A percentile compares a stretch with the other conserved stretches of the same genome.
Conservation (phyloP, 257 asterid species). For the Cruciata laevipes region DNA sequence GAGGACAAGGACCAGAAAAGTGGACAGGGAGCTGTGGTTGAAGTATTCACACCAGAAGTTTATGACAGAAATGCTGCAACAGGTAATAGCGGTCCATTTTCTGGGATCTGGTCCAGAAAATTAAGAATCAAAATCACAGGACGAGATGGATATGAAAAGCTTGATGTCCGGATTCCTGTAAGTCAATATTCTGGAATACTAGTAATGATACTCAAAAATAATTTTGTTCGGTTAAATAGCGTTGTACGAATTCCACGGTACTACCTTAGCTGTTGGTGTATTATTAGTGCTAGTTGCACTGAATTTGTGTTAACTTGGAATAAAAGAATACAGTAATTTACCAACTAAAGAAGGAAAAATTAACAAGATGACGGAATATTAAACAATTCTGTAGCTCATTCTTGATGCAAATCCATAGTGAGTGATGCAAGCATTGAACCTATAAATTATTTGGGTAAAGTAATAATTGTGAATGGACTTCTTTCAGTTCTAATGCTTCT, state of each 20-base stretch:
- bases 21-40: slow-evolving; percentile 45
- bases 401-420: background rate
- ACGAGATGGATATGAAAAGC: slow-evolving; percentile 78
- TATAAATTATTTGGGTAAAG: background rate
- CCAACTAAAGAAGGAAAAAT: too few species aligned
- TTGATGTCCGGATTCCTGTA: slow-evolving; percentile 85
- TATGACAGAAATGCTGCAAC: slow-evolving; percentile 35
- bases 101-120: slow-evolving; percentile 68
- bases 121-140: slow-evolving; percentile 83
- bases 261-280: background rate
- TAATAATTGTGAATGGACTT: background rate
- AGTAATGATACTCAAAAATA: too few species aligned
- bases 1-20: slow-evolving; percentile 30
- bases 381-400: background rate
- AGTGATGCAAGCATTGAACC: background rate
- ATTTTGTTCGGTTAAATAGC: background rate
- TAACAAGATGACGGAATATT: too few species aligned
- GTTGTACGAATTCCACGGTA: background rate
- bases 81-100: slow-evolving; percentile 39
- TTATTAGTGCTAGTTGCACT: background rate
- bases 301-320: background rate
- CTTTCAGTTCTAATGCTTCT: background rate
- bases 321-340: background rate
- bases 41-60: slow-evolving; percentile 72
- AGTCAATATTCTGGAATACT: slow-evolving; percentile 21